These are phyloP conservation scores for Arbutus unedo DNA, from an alignment of 148 eudicot species.

Conservation along the genomic window DNA sequence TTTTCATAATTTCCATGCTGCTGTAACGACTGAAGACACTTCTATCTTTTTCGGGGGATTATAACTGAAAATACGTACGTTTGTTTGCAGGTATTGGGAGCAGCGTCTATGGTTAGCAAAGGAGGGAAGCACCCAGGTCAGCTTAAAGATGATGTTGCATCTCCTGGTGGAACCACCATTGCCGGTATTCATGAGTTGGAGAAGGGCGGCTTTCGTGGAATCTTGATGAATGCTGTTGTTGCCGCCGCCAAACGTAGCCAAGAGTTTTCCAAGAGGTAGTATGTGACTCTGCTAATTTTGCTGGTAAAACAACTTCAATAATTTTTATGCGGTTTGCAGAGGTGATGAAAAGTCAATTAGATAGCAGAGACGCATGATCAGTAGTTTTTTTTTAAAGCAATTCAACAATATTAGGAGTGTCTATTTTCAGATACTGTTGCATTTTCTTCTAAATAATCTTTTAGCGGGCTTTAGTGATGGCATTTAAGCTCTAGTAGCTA, in stretches of 20 bases:
- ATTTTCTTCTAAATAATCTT: not conserved
- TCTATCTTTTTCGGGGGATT: not conserved
- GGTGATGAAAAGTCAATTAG: not conserved
- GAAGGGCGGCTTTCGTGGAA: constrained; percentile 84
- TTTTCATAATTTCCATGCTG: not conserved
- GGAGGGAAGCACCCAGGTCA: constrained; percentile 90
- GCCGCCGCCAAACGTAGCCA: constrained; percentile 70
- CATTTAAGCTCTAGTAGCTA: not conserved
- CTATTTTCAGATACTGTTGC: not conserved
- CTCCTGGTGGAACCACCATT: constrained; percentile 89
- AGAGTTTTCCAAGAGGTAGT: constrained; percentile 59
- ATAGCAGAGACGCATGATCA: not conserved
- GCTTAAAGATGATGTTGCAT: constrained; percentile 93
- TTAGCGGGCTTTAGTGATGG: not conserved
- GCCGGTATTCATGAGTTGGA: constrained; percentile 94
- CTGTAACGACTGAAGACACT: not conserved
- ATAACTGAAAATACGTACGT: not conserved
- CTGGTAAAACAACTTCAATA: not conserved
- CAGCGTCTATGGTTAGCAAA: constrained; percentile 70
- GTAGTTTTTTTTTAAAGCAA: not conserved
- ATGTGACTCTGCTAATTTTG: not conserved
- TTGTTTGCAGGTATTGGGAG: constrained; percentile 75
- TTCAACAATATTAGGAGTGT: not conserved
- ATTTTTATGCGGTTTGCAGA: not conserved
- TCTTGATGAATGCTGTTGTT: constrained; percentile 89